Base-by-base conservation (phyloP, 2,329 filamentous ascomycete species). In the Claviceps sp. region DNA sequence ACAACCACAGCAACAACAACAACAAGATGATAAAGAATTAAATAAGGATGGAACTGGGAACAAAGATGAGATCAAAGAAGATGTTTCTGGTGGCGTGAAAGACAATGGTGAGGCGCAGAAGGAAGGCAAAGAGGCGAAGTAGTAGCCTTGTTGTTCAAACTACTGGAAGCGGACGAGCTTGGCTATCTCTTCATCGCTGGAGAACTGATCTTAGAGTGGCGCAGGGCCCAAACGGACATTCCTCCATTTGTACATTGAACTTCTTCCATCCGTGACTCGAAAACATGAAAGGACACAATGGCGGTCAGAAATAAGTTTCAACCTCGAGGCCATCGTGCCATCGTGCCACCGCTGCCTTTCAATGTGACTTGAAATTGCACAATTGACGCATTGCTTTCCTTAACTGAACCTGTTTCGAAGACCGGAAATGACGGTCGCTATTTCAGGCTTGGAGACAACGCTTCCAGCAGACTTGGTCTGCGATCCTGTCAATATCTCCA, bases 21-120 rank as follows among this genome's bases (percentile, higher is more conserved):
- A 94, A 68, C 87, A 94, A 64, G 93, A 97, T 65, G 93, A 98
- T 64, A 91, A 91, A 72, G 91, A 97, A 61, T 79, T 85, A 63
- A 88, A 88, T 72, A 88, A 89, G 64, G 82, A 84, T 48, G 85
- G 86, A 63, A 58, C 60, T 24, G 83, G 82, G 59, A 68, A 72
- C 60, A 79, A 79, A 57, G 74, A 77, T 49, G 76, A 80, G 58
- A 78, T 78, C 67, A 79, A 80, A 67, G 76, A 81, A 58, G 65
- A 61, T 18, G 63, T 63, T 44, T 60, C 61, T 37, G 71, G 70
- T 54, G 65, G 67, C 6, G 62, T 62, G 54, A 83, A 84, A 66
- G 75, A 78, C 56, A 63, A 61, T 8, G 53, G 56, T 7, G 73
- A 72, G 54, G 77, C 76, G 65, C 80, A 79, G 64, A 79, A 81